Evolutionary conservation across 345 rosid genomes (phyloP).

Genomic region (Draba incana): DNA sequence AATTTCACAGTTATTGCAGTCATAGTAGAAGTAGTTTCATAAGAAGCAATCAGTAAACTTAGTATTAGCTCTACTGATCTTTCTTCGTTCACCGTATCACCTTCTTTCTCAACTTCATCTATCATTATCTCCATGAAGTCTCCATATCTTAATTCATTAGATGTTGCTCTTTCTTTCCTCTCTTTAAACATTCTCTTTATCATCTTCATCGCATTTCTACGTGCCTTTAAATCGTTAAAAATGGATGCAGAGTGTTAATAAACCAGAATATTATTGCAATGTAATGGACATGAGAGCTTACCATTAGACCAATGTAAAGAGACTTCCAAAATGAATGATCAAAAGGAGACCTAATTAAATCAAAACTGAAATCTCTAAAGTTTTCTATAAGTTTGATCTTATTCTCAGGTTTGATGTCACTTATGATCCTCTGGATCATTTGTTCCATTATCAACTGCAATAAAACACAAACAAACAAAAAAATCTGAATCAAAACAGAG

Average conservation of each 20-base stretch:
- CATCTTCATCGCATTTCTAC: constrained; percentile 31
- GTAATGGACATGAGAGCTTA: constrained; percentile 1
- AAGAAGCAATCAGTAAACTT: constrained; percentile 41
- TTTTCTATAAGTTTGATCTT: constrained; percentile 29
- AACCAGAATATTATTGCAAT: not conserved
- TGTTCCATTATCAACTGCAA: constrained; percentile 47
- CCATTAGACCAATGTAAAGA: constrained; percentile 46
- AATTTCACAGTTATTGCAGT: constrained; percentile 38
- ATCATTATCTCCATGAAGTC: constrained; percentile 47
- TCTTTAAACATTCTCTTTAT: constrained; percentile 31
- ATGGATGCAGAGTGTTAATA: constrained; percentile 11
- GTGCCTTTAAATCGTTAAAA: constrained; percentile 27
- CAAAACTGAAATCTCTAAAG: constrained; percentile 41
- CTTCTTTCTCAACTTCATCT: constrained; percentile 37
- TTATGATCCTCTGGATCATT: constrained; percentile 37
- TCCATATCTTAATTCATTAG: not conserved
- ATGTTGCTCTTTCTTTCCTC: constrained; percentile 36
- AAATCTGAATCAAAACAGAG: not conserved
- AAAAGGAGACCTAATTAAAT: constrained; percentile 46
- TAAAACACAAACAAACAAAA: too few relatives aligned
- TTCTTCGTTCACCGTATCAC: constrained; percentile 27
- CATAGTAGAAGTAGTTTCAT: constrained; percentile 47
- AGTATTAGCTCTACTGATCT: constrained; percentile 37
- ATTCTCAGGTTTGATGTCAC: constrained; percentile 35
- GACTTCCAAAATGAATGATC: constrained; percentile 42